Percentiles rank a stretch among this genome's conserved stretches.
phyloP scores from a whole-genome alignment of 768 basidiomycete genomes.

The Cystofilobasidium capitatum region DNA sequence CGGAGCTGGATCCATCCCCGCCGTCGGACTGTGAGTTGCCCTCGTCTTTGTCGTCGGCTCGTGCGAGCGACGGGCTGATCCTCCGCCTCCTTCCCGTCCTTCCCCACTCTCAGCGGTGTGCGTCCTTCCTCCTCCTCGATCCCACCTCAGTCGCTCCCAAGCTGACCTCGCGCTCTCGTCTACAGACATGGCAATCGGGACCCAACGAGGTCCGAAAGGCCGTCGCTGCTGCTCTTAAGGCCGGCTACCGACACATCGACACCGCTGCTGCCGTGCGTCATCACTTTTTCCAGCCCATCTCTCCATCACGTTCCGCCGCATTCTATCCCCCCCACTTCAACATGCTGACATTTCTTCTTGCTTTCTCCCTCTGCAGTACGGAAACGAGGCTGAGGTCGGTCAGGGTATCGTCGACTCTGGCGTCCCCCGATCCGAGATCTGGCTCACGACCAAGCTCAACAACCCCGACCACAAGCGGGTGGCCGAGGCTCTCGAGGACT shows the following conservation, averaged over 20 bases:
- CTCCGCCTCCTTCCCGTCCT: background rate
- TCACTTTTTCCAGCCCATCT: background rate
- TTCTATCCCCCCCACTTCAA: constrained; percentile 1
- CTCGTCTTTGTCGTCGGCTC: background rate
- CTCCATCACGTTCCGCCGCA: background rate
- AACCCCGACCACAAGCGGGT: constrained; percentile 50
- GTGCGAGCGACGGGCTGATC: background rate
- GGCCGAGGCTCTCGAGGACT: constrained; percentile 53
- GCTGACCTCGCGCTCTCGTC: background rate
- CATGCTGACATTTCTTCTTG: constrained; percentile 30
- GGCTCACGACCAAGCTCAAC: constrained; percentile 55
- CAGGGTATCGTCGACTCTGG: constrained; percentile 66
- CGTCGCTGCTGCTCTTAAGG: constrained; percentile 61
- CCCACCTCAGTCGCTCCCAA: background rate
- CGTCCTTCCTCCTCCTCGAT: background rate
- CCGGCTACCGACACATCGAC: constrained; percentile 58
- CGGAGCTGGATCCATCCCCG: constrained; percentile 67
- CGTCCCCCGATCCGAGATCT: constrained; percentile 62
- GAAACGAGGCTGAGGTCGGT: constrained; percentile 73
- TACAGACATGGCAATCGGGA: constrained; percentile 19
- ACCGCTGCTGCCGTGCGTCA: constrained; percentile 48
- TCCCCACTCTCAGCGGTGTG: constrained; percentile 1
- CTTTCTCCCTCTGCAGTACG: constrained; percentile 37
- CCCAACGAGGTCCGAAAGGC: constrained; percentile 64
- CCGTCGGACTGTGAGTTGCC: constrained; percentile 47